A percentile compares a stretch with the other conserved stretches of the same genome.
phyloP scores from a whole-genome alignment of 495 filamentous ascomycete genomes.

The Chaetomidium leptoderma region DNA sequence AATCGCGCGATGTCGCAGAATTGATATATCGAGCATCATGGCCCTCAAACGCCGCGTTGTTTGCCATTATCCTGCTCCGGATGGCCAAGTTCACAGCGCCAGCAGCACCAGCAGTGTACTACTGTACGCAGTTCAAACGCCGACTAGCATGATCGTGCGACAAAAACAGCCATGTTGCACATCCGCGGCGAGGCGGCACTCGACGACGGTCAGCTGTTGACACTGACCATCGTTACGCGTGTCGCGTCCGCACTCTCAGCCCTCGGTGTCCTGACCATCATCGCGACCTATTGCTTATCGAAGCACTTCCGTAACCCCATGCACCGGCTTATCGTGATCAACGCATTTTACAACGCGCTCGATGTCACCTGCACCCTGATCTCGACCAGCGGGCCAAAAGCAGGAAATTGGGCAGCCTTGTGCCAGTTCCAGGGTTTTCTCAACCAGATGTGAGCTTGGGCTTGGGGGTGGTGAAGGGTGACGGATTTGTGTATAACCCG shows the following conservation, averaged over 20 bases:
- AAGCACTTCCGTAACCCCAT: conserved; percentile 46
- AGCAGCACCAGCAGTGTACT: background rate
- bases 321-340: conserved; percentile 48
- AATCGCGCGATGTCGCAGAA: conserved; percentile 7
- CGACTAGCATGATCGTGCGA: background rate
- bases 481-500: too few relatives aligned
- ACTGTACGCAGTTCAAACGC: background rate
- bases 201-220: conserved; percentile 30
- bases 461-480: too few relatives aligned
- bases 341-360: conserved; percentile 45
- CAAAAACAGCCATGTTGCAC: conserved; percentile 18
- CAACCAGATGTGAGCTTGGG: conserved; percentile 41
- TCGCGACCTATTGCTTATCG: conserved; percentile 37
- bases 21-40: conserved; percentile 3
- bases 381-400: conserved; percentile 38
- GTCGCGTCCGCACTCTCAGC: conserved; percentile 38
- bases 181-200: conserved; percentile 25
- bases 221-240: conserved; percentile 37
- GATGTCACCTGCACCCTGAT: conserved; percentile 47
- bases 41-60: background rate
- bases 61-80: background rate
- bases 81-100: background rate
- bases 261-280: conserved; percentile 39
- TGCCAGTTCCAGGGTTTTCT: conserved; percentile 49
- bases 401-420: conserved; percentile 37